Evolutionary conservation across 2,329 filamentous ascomycete species (phyloP).

Genomic region (Elsinoe ampelina): DNA sequence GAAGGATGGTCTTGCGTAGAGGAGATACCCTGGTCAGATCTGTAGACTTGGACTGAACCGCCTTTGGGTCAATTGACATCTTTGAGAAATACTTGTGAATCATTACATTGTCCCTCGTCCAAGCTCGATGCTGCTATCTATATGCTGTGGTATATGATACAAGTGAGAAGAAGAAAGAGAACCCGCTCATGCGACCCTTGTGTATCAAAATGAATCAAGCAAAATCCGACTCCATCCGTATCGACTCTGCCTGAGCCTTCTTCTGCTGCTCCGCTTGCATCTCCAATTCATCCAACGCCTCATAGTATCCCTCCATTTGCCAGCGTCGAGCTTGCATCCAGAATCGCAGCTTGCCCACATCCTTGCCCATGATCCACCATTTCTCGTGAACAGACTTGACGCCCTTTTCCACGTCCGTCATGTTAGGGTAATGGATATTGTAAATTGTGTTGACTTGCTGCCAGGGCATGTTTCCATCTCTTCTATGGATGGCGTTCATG

Average conservation of each 20-base stretch:
- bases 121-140: too few relatives aligned
- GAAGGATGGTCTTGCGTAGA: neutral
- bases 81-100: too few relatives aligned
- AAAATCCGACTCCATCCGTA: neutral
- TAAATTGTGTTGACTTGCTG: conserved; percentile 28
- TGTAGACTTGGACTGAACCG: too few relatives aligned
- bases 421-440: conserved; percentile 31
- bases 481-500: conserved; percentile 29
- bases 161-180: too few relatives aligned
- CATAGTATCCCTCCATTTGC: conserved; percentile 31
- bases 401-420: conserved; percentile 29
- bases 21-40: neutral
- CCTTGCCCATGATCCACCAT: conserved; percentile 28
- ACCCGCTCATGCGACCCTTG: too few relatives aligned
- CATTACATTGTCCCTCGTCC: too few relatives aligned
- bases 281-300: conserved; percentile 22
- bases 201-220: too few relatives aligned
- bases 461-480: conserved; percentile 35
- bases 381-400: conserved; percentile 32
- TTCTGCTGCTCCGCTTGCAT: neutral
- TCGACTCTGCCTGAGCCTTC: neutral
- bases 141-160: too few relatives aligned
- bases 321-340: conserved; percentile 26
- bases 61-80: too few relatives aligned
- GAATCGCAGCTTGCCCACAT: conserved; percentile 24